Percentiles rank a stretch among this genome's conserved stretches.
These are phyloP conservation scores for Epichloe coenophiala DNA, from an alignment of 2,329 filamentous ascomycete species.

Conservation along the genomic window DNA sequence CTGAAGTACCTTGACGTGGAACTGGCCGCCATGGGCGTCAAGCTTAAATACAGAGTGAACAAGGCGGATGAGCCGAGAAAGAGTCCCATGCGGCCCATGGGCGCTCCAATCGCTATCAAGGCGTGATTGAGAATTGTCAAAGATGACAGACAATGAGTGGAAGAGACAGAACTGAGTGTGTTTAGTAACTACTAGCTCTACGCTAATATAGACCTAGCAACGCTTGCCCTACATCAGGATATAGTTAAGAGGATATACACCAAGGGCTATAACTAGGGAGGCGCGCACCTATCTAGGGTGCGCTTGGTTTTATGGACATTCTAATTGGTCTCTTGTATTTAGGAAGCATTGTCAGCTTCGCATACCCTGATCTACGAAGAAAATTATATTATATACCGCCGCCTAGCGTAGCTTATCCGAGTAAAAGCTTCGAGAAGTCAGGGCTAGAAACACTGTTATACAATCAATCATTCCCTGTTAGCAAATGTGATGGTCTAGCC, in stretches of 20 bases:
- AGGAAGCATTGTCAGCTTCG: neutral
- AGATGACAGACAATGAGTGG: neutral
- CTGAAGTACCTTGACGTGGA: constrained; percentile 91
- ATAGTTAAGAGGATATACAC: no score
- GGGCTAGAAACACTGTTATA: no score
- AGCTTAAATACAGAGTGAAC: constrained; percentile 66
- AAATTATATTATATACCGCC: neutral
- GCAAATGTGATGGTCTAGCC: no score
- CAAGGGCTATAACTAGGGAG: no score
- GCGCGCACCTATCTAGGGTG: no score
- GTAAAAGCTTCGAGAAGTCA: no score
- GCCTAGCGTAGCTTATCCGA: no score
- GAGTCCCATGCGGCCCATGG: constrained; percentile 32
- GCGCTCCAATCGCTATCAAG: constrained; percentile 7
- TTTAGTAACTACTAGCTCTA: no score
- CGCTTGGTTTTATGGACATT: neutral
- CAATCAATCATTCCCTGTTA: no score
- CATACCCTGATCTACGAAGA: neutral
- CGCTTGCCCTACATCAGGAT: no score
- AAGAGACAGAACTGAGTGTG: neutral
- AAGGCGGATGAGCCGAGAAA: constrained; percentile 51
- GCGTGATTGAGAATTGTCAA: neutral
- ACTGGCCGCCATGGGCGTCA: constrained; percentile 88
- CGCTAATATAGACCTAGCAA: no score
- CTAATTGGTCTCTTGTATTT: neutral